A percentile compares a stretch with the other conserved stretches of the same genome.
phyloP scores from a whole-genome alignment of 352 stramenopile genomes.

The Phytophthora sp. region DNA sequence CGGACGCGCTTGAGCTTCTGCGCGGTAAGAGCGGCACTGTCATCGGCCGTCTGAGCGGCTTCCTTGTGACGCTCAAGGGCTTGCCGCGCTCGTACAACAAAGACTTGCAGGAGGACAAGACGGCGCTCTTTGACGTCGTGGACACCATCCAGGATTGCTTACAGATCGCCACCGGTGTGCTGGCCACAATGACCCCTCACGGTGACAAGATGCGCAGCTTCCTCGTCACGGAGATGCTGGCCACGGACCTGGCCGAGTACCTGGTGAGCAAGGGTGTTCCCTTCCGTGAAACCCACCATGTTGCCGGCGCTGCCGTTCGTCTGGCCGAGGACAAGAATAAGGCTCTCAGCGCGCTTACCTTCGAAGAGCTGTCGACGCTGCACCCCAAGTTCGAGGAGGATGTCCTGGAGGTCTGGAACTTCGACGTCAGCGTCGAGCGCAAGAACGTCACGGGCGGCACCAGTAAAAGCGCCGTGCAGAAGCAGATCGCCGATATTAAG shows the following conservation, averaged over 20 bases:
- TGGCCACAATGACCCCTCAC: slow-evolving; percentile 96
- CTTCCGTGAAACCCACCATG: slow-evolving; percentile 99
- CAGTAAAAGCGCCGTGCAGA: slow-evolving; percentile 74
- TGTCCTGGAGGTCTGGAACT: slow-evolving; percentile 91
- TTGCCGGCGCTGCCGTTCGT: slow-evolving; percentile 93
- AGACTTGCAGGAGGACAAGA: slow-evolving; percentile 99
- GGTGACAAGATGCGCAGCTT: slow-evolving; percentile 93
- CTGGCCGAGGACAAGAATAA: slow-evolving; percentile 91
- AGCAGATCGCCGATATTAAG: slow-evolving; percentile 85
- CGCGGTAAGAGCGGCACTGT: slow-evolving; percentile 97
- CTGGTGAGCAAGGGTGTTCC: slow-evolving; percentile 98
- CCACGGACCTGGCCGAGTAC: slow-evolving; percentile 99
- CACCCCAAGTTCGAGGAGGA: slow-evolving; percentile 91
- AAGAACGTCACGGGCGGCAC: slow-evolving; percentile 91
- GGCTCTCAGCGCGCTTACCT: slow-evolving; percentile 86
- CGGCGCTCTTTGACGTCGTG: slow-evolving; percentile 97
- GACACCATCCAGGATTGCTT: slow-evolving; percentile 98
- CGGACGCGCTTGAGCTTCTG: slow-evolving; percentile 98
- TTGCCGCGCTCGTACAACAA: slow-evolving; percentile 99
- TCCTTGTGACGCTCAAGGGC: slow-evolving; percentile 97
- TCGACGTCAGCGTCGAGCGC: slow-evolving; percentile 90
- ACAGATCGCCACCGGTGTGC: slow-evolving; percentile 96
- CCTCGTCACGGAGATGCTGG: slow-evolving; percentile 99
- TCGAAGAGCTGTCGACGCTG: slow-evolving; percentile 88
- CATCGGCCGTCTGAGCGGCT: slow-evolving; percentile 94